Evolutionary conservation across 306 rosid species (phyloP).

Genomic region (Sphenostylis stenocarpa): DNA sequence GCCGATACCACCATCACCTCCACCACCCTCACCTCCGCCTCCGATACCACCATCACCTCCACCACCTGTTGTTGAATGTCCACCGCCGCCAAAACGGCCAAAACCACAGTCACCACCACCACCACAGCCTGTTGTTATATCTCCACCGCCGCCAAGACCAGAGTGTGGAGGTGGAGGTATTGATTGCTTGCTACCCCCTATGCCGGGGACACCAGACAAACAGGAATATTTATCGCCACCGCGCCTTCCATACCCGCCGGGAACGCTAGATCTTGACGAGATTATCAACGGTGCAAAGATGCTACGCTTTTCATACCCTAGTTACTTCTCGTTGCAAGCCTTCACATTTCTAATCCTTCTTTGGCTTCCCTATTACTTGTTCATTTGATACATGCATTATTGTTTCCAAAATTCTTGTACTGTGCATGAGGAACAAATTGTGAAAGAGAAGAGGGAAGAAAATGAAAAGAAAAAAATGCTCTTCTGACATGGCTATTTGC

Average conservation of each 20-base stretch:
- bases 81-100: background rate
- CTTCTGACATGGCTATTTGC: no score
- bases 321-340: background rate
- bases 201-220: background rate
- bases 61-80: background rate
- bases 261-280: background rate
- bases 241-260: background rate
- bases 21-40: background rate
- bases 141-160: background rate
- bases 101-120: no score
- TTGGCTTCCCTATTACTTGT: slow-evolving; percentile 17
- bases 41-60: background rate
- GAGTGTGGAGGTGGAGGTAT: background rate
- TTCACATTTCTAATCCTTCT: background rate
- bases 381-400: background rate
- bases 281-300: background rate
- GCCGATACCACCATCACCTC: slow-evolving; percentile 21
- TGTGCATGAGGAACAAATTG: no score
- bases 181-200: background rate
- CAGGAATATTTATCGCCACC: background rate
- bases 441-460: no score
- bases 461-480: no score
- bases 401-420: no score
- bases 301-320: background rate
- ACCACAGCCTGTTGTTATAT: no score